phyloP scores from a whole-genome alignment of 2,329 filamentous ascomycete species.

The Orbilia brochopaga region DNA sequence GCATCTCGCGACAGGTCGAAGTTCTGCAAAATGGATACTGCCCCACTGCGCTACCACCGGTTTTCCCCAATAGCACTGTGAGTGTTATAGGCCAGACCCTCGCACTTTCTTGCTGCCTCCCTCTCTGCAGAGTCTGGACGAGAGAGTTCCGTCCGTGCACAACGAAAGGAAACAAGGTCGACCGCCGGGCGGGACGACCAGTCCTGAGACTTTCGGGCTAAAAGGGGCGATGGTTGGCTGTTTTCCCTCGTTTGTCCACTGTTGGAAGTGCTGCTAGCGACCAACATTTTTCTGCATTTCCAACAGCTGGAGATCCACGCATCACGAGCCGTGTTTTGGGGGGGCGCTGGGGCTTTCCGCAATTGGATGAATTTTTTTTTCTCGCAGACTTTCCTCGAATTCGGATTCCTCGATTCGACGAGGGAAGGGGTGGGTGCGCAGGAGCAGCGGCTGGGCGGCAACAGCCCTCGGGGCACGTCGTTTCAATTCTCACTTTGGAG shows the following conservation, averaged over 20 bases:
- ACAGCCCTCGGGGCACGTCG: neutral
- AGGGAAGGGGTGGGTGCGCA: no score
- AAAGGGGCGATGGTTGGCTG: slow-evolving; percentile 1
- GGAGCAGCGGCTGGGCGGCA: no score
- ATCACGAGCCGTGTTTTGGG: neutral
- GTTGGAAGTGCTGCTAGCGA: no score
- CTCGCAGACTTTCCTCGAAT: no score
- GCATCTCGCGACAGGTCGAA: neutral
- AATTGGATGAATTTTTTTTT: neutral
- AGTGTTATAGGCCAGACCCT: neutral
- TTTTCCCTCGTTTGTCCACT: neutral
- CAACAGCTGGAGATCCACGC: neutral
- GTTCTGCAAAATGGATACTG: neutral
- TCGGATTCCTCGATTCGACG: no score
- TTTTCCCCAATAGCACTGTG: neutral
- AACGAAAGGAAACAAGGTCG: neutral
- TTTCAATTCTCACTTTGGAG: neutral
- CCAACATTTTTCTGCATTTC: no score
- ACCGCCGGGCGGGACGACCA: neutral
- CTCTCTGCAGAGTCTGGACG: neutral
- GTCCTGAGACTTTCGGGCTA: slow-evolving; percentile 1
- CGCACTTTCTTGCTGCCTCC: no score
- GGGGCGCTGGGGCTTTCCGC: neutral
- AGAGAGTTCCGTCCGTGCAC: neutral
- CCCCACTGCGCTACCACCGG: neutral